phyloP scores from a whole-genome alignment of 306 rosid species.

The Cucurbita moschata region DNA sequence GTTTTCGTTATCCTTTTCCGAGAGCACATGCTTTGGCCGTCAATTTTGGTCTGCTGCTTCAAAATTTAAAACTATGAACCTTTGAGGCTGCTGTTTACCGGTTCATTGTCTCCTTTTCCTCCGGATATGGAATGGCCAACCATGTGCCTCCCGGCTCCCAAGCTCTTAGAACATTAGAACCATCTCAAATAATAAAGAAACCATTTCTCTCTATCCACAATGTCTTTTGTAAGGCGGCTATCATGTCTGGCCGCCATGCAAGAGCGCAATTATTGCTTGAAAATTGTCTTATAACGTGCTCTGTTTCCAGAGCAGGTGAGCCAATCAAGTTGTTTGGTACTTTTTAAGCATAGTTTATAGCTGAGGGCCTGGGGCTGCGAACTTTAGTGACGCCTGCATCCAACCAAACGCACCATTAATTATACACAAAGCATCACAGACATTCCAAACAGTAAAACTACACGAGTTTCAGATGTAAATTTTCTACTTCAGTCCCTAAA shows the following conservation, averaged over 20 bases:
- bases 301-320: slow-evolving; percentile 8
- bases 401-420: slow-evolving; percentile 6
- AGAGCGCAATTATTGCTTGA: slow-evolving; percentile 3
- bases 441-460: background rate
- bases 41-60: background rate
- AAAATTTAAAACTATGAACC: background rate
- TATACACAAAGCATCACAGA: background rate
- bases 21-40: background rate
- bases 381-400: slow-evolving; percentile 7
- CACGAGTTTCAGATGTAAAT: background rate
- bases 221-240: background rate
- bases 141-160: background rate
- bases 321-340: background rate
- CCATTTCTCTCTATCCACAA: background rate
- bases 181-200: background rate
- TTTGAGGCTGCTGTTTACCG: background rate
- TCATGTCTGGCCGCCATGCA: slow-evolving; percentile 1
- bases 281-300: slow-evolving; percentile 4
- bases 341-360: background rate
- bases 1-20: background rate
- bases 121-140: background rate
- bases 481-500: background rate
- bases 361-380: background rate
- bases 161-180: background rate
- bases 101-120: background rate